Evolutionary conservation across 1,139 yeast genomes (phyloP).

Genomic region (Kodamaea alishanica): DNA sequence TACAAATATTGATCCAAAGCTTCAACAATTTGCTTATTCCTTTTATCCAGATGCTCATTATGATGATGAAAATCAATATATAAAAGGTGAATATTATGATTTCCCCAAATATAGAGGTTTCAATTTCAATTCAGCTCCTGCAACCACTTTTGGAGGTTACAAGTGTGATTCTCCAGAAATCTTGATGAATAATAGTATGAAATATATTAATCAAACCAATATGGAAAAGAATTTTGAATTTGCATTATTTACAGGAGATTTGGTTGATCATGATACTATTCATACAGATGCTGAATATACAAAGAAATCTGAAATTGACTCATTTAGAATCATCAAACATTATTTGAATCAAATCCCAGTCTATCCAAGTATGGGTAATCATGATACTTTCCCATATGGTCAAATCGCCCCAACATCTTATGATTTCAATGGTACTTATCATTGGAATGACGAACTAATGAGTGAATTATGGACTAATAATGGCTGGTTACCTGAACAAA

Average conservation of each 20-base stretch:
- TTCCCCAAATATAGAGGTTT: slow-evolving; percentile 37
- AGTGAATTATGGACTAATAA: slow-evolving; percentile 51
- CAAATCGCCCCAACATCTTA: slow-evolving; percentile 53
- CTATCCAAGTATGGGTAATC: slow-evolving; percentile 67
- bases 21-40: slow-evolving; percentile 20
- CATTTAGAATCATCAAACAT: slow-evolving; percentile 53
- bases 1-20: slow-evolving; percentile 18
- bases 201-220: slow-evolving; percentile 34
- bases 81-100: slow-evolving; percentile 40
- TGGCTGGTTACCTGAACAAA: slow-evolving; percentile 34
- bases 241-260: slow-evolving; percentile 66
- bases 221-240: slow-evolving; percentile 46
- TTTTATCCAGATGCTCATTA: slow-evolving; percentile 39
- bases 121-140: slow-evolving; percentile 45
- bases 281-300: slow-evolving; percentile 48
- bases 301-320: slow-evolving; percentile 48
- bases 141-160: slow-evolving; percentile 59
- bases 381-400: slow-evolving; percentile 71
- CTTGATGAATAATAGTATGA: slow-evolving; percentile 53
- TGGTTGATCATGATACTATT: slow-evolving; percentile 57
- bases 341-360: slow-evolving; percentile 54
- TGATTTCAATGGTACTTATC: slow-evolving; percentile 43
- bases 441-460: slow-evolving; percentile 60
- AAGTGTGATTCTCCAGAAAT: slow-evolving; percentile 63
- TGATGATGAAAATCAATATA: slow-evolving; percentile 32